These are phyloP conservation scores for Durio zibethinus DNA, from an alignment of 345 rosid species.

Conservation along the genomic window DNA sequence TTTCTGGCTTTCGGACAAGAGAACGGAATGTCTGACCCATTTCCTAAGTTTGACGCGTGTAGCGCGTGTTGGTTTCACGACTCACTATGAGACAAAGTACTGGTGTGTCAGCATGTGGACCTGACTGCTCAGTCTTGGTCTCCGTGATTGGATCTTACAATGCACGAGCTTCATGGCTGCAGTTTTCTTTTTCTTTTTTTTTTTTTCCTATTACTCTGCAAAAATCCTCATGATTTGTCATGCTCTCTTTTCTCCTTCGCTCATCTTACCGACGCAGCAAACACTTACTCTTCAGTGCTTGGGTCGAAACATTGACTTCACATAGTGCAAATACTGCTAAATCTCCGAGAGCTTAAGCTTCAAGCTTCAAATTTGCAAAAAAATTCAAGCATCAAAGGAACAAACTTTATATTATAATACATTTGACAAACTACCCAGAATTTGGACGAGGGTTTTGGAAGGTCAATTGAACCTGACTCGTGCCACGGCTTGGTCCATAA, in stretches of 20 bases:
- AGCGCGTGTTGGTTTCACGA: slow-evolving; percentile 27
- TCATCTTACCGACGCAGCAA: slow-evolving; percentile 1
- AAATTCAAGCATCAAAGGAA: too few relatives aligned
- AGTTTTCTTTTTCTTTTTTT: not conserved
- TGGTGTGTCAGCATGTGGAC: slow-evolving; percentile 47
- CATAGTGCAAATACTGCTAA: not conserved
- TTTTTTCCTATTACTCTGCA: not conserved
- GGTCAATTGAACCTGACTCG: too few relatives aligned
- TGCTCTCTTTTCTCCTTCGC: not conserved
- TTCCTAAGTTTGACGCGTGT: slow-evolving; percentile 25
- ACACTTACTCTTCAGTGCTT: not conserved
- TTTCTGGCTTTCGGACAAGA: not conserved
- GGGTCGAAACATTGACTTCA: too few relatives aligned
- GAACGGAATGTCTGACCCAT: slow-evolving; percentile 29
- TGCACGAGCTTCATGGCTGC: slow-evolving; percentile 31
- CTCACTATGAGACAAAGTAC: slow-evolving; percentile 39
- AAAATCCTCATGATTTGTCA: not conserved
- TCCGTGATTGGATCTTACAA: slow-evolving; percentile 14
- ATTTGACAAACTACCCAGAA: too few relatives aligned
- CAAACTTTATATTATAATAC: not conserved
- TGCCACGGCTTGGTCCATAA: too few relatives aligned
- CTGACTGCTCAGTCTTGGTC: slow-evolving; percentile 18
- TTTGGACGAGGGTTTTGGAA: too few relatives aligned
- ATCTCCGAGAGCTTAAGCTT: not conserved
- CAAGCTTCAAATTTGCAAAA: too few relatives aligned